Percentiles rank a stretch among this genome's conserved stretches.
phyloP scores from a whole-genome alignment of 108 stramenopile genomes.

The Nitzschia sp. region DNA sequence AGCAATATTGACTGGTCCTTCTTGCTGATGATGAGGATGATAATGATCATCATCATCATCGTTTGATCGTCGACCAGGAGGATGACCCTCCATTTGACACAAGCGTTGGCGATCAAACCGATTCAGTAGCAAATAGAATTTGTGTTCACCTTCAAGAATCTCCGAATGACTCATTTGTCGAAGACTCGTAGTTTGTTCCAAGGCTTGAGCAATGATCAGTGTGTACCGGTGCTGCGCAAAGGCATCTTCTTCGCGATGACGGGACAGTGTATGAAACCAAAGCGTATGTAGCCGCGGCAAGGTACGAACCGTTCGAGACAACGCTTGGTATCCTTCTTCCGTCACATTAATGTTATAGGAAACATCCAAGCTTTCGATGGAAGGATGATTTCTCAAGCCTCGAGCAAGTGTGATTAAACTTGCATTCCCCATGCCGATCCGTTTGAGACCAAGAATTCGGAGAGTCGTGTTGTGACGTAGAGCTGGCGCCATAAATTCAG shows the following conservation, averaged over 20 bases:
- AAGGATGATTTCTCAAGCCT: neutral
- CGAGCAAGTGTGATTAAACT: neutral
- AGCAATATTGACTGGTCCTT: neutral
- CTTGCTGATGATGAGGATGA: too few species aligned
- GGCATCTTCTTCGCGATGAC: neutral
- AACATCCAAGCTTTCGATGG: neutral
- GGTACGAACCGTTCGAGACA: neutral
- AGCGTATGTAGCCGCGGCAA: neutral
- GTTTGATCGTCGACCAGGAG: too few species aligned
- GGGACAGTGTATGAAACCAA: neutral
- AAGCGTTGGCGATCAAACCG: neutral
- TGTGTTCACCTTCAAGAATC: neutral
- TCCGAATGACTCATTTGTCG: neutral
- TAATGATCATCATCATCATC: too few species aligned
- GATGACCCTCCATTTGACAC: too few species aligned
- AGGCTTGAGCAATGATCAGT: neutral
- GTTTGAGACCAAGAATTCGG: neutral
- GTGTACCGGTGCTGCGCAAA: neutral
- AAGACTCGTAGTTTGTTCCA: neutral
- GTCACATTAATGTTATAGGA: neutral
- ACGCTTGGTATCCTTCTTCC: neutral
- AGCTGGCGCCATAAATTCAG: neutral
- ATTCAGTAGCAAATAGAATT: neutral
- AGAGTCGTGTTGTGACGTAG: neutral
- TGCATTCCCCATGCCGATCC: neutral